Percentiles rank a stretch among this genome's conserved stretches.
These are phyloP conservation scores for Diutina neorugosa DNA, from an alignment of 1,139 yeast species.

Conservation along the genomic window DNA sequence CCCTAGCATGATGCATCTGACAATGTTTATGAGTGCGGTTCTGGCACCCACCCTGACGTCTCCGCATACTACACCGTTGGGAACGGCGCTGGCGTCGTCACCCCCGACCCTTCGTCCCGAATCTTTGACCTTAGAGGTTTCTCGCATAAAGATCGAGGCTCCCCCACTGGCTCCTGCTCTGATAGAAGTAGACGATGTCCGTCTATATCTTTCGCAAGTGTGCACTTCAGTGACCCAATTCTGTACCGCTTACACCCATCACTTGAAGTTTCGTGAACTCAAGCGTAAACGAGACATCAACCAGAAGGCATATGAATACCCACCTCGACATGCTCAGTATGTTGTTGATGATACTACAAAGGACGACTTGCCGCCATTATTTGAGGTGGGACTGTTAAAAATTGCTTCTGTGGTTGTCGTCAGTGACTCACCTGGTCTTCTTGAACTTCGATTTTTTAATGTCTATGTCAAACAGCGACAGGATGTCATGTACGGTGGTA, in stretches of 20 bases:
- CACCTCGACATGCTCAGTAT: neutral
- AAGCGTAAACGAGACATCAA: constrained; percentile 1
- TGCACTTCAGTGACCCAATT: neutral
- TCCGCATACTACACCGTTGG: neutral
- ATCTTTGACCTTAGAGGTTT: neutral
- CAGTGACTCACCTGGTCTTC: neutral
- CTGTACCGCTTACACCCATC: constrained; percentile 1
- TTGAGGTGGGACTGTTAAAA: neutral
- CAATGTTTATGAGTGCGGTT: constrained; percentile 3
- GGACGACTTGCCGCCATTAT: neutral
- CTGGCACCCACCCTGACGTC: neutral
- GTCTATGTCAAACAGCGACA: constrained; percentile 32
- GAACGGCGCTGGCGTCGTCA: neutral
- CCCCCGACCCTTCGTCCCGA: neutral
- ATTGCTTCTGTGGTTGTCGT: neutral
- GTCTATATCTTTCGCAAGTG: neutral
- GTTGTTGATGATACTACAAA: neutral
- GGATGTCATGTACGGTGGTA: constrained; percentile 33
- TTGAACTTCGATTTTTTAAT: constrained; percentile 15
- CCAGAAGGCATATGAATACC: neutral
- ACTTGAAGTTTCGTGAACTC: neutral
- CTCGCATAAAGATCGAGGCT: neutral
- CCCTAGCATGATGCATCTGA: neutral
- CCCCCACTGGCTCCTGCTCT: neutral
- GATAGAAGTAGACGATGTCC: neutral